A percentile compares a stretch with the other conserved stretches of the same genome.
Evolutionary conservation across 768 basidiomycete genomes (phyloP).

Genomic region (Dictyophora rubrovolvata): DNA sequence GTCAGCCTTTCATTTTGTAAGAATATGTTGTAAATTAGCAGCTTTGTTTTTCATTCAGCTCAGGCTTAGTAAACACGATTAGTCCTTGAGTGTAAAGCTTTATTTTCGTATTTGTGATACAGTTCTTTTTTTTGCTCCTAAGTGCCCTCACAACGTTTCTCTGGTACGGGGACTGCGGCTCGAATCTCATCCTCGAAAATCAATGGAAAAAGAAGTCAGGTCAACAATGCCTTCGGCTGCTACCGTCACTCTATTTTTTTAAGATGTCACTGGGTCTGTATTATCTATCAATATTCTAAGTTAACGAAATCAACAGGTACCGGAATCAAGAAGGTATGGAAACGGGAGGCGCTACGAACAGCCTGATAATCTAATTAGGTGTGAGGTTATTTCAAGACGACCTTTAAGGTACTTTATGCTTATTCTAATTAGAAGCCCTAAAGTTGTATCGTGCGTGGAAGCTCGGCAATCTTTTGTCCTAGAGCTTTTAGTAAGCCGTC

Average conservation of each 20-base stretch:
- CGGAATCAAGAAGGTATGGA: too few relatives aligned
- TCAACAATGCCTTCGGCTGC: too few relatives aligned
- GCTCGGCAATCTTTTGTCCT: not conserved
- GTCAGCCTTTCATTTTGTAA: not conserved
- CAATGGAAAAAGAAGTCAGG: too few relatives aligned
- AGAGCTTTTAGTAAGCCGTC: conserved; percentile 2
- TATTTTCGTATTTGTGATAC: too few relatives aligned
- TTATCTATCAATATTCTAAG: not conserved
- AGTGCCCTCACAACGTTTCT: too few relatives aligned
- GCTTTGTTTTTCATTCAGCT: not conserved
- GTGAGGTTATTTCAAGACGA: not conserved
- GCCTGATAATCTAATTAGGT: not conserved
- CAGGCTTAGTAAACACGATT: too few relatives aligned
- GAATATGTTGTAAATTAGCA: not conserved
- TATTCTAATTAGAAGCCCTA: not conserved
- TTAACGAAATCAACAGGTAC: not conserved
- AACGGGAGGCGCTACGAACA: too few relatives aligned
- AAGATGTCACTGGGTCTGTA: not conserved
- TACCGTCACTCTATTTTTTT: not conserved
- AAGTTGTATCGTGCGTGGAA: not conserved
- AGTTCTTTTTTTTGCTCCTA: too few relatives aligned
- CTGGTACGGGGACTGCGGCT: too few relatives aligned
- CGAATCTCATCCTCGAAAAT: too few relatives aligned
- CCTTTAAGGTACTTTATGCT: not conserved
- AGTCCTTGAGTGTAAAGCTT: too few relatives aligned